Evolutionary conservation across 2,329 filamentous ascomycete species (phyloP).

Genomic region (Talaromyces islandicus): DNA sequence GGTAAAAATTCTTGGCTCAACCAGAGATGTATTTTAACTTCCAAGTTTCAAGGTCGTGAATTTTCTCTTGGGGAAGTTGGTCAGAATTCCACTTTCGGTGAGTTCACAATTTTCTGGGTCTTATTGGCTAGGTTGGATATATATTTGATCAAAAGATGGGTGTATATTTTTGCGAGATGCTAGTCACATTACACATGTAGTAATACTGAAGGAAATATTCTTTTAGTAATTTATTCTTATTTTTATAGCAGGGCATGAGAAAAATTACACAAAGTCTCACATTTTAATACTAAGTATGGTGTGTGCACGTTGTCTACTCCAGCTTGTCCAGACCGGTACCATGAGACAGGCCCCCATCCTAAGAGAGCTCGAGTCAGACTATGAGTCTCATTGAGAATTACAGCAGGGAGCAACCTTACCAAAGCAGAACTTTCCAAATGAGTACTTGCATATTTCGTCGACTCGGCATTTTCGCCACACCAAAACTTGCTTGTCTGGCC

Average conservation of each 20-base stretch:
- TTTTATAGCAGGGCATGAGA: background rate
- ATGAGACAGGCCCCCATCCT: background rate
- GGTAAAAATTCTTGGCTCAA: no score
- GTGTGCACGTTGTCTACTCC: background rate
- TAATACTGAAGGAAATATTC: background rate
- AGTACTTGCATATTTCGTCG: background rate
- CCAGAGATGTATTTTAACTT: no score
- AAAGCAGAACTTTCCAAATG: background rate
- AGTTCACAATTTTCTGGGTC: background rate
- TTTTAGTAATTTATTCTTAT: background rate
- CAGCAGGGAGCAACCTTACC: background rate
- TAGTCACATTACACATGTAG: background rate
- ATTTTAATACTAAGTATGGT: background rate
- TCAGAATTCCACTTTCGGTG: background rate
- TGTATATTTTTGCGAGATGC: background rate
- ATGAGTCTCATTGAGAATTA: background rate
- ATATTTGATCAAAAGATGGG: background rate
- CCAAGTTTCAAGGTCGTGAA: no score
- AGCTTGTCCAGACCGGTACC: background rate
- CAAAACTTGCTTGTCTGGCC: constrained; percentile 13
- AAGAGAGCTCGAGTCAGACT: background rate
- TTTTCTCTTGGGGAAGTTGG: background rate
- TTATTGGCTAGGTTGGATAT: background rate
- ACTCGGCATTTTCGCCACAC: constrained; percentile 7
- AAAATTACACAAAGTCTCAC: background rate